A percentile compares a stretch with the other conserved stretches of the same genome.
phyloP scores from a whole-genome alignment of 768 basidiomycete genomes.

The Hydnomerulius pinastri region DNA sequence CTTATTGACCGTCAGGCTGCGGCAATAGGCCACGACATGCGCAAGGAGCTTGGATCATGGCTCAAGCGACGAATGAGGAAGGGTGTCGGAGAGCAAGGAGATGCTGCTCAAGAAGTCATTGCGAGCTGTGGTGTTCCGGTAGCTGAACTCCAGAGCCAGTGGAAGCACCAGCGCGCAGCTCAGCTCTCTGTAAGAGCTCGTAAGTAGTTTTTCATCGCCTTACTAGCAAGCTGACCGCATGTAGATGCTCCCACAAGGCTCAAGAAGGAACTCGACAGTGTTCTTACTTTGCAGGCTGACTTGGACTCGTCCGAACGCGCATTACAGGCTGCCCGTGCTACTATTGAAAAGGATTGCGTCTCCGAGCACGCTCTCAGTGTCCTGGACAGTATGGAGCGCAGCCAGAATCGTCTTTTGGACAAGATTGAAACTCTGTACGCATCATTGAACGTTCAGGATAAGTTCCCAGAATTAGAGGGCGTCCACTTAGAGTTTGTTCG shows the following conservation, averaged over 20 bases:
- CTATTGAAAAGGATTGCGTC: no score
- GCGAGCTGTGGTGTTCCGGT: background rate
- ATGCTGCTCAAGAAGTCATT: background rate
- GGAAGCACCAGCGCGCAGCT: background rate
- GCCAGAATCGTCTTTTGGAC: slow-evolving; percentile 20
- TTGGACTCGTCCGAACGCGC: no score
- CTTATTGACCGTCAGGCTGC: slow-evolving; percentile 35
- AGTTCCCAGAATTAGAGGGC: slow-evolving; percentile 35
- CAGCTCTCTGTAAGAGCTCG: slow-evolving; percentile 3
- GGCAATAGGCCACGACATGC: slow-evolving; percentile 25
- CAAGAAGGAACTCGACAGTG: no score
- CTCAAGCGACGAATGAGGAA: slow-evolving; percentile 19
- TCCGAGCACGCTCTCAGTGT: slow-evolving; percentile 8
- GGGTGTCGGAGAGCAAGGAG: slow-evolving; percentile 16
- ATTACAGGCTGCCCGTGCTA: no score
- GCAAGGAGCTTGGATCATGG: slow-evolving; percentile 36
- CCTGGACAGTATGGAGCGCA: slow-evolving; percentile 20
- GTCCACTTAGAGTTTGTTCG: slow-evolving; percentile 26
- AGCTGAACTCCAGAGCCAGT: background rate
- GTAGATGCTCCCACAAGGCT: no score
- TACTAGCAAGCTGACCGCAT: no score
- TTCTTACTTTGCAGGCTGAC: no score
- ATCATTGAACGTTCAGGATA: slow-evolving; percentile 34
- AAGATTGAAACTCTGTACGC: slow-evolving; percentile 35
- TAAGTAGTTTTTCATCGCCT: slow-evolving; percentile 18